Conservation (phyloP, 805 yeast genomes). For the Ogataea trehaloabstinens region DNA sequence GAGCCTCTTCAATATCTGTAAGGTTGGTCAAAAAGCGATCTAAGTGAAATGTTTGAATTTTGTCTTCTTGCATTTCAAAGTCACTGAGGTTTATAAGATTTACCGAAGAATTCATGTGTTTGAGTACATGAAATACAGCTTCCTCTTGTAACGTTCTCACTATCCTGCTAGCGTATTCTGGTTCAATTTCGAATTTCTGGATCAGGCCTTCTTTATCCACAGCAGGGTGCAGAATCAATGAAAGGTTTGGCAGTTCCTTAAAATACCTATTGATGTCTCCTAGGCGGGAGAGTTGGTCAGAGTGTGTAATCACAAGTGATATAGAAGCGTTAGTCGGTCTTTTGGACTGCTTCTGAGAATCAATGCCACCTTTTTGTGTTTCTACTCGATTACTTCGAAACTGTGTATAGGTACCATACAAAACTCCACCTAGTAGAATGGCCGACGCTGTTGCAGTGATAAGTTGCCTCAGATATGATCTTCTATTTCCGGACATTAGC, state of each 20-base stretch:
- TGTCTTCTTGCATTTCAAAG: slow-evolving; percentile 10
- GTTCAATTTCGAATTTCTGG: slow-evolving; percentile 19
- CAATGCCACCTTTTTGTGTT: neutral
- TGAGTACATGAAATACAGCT: slow-evolving; percentile 56
- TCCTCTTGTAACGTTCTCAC: slow-evolving; percentile 45
- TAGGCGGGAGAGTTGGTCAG: slow-evolving; percentile 6
- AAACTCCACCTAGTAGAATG: slow-evolving; percentile 10
- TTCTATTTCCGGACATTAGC: slow-evolving; percentile 4
- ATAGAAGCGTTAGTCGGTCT: slow-evolving; percentile 8
- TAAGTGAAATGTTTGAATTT: slow-evolving; percentile 24
- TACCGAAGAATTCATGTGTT: slow-evolving; percentile 38
- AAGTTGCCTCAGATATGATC: slow-evolving; percentile 1
- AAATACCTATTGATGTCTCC: slow-evolving; percentile 12
- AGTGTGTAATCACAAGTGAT: slow-evolving; percentile 19
- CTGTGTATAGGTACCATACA: slow-evolving; percentile 10
- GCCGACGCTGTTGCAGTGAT: slow-evolving; percentile 34
- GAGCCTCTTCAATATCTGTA: slow-evolving; percentile 13
- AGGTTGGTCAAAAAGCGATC: slow-evolving; percentile 23
- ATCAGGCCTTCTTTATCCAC: slow-evolving; percentile 17
- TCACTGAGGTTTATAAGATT: slow-evolving; percentile 26
- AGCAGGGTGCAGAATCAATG: slow-evolving; percentile 28
- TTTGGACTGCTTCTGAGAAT: slow-evolving; percentile 4
- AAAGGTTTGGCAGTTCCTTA: slow-evolving; percentile 19
- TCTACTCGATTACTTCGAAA: slow-evolving; percentile 3
- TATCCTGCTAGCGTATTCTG: slow-evolving; percentile 29